Evolutionary conservation across 768 basidiomycete species (phyloP).

Genomic region (Hericium erinaceus): DNA sequence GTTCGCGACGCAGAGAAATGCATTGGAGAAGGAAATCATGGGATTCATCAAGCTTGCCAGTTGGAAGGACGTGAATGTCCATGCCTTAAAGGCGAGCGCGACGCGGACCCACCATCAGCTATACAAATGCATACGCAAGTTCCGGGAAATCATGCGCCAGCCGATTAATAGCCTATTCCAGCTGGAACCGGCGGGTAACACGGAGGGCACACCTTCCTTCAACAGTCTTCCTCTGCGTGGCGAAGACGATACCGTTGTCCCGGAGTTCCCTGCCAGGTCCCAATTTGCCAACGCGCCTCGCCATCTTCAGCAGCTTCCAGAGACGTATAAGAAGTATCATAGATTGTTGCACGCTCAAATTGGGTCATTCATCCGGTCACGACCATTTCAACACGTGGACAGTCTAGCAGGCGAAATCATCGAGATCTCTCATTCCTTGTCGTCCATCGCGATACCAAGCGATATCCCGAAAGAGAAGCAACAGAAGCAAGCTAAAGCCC

Average conservation of each 20-base stretch:
- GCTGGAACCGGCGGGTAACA: neutral
- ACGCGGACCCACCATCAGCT: slow-evolving; percentile 84
- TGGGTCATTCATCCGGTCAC: slow-evolving; percentile 30
- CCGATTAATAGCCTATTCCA: slow-evolving; percentile 40
- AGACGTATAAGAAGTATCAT: slow-evolving; percentile 44
- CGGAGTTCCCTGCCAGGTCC: neutral
- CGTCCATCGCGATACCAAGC: slow-evolving; percentile 32
- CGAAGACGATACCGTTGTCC: neutral
- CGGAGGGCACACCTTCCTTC: neutral
- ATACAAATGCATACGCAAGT: slow-evolving; percentile 85
- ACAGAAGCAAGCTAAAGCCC: slow-evolving; percentile 58
- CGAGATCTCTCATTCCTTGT: slow-evolving; percentile 46
- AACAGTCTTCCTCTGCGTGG: neutral
- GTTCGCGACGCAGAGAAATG: slow-evolving; percentile 46
- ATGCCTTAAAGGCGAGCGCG: slow-evolving; percentile 87
- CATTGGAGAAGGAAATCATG: slow-evolving; percentile 71
- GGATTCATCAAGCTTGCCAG: slow-evolving; percentile 91
- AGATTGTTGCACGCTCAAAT: slow-evolving; percentile 35
- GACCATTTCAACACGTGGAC: slow-evolving; percentile 37
- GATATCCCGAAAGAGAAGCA: slow-evolving; percentile 38
- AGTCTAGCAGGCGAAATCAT: slow-evolving; percentile 57
- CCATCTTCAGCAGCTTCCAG: slow-evolving; percentile 39
- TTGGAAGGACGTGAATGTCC: slow-evolving; percentile 96
- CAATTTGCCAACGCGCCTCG: slow-evolving; percentile 12
- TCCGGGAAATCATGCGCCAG: slow-evolving; percentile 80